Evolutionary conservation across 2,329 filamentous ascomycete species (phyloP).

Genomic region (Curvularia hawaiiensis): DNA sequence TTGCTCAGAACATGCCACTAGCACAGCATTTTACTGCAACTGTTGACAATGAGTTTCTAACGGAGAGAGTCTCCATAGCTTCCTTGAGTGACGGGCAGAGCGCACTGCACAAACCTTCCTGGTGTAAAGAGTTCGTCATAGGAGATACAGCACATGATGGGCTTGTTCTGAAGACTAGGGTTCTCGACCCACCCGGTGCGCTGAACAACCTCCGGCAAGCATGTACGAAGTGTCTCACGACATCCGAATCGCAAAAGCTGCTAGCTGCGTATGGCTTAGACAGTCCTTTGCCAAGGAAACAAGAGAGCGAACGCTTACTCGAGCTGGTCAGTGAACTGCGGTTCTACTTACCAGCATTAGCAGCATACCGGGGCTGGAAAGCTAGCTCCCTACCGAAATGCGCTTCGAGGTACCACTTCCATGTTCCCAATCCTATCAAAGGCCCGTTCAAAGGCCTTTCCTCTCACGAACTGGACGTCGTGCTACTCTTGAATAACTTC

Average conservation of each 20-base stretch:
- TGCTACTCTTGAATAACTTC: conserved; percentile 36
- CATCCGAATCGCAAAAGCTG: conserved; percentile 23
- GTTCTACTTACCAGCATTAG: conserved; percentile 51
- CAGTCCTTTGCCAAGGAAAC: conserved; percentile 33
- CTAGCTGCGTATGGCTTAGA: conserved; percentile 48
- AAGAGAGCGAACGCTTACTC: conserved; percentile 19
- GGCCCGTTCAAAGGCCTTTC: conserved; percentile 28
- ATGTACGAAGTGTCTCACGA: conserved; percentile 24
- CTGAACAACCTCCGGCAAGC: conserved; percentile 20
- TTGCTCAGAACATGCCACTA: conserved; percentile 31
- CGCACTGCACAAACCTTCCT: conserved; percentile 46
- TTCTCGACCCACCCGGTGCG: conserved; percentile 38
- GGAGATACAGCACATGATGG: conserved; percentile 55
- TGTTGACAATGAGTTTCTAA: conserved; percentile 33
- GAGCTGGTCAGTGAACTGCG: conserved; percentile 53
- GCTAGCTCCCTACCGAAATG: conserved; percentile 4
- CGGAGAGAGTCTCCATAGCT: conserved; percentile 22
- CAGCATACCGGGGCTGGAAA: conserved; percentile 44
- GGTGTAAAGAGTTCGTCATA: conserved; percentile 54
- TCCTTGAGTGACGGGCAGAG: conserved; percentile 22
- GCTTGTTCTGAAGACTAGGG: conserved; percentile 32
- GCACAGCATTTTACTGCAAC: conserved; percentile 33
- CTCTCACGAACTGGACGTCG: conserved; percentile 41
- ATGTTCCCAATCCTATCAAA: conserved; percentile 35
- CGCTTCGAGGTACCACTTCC: conserved; percentile 36